Conservation (phyloP, 2,329 filamentous ascomycete genomes). For the Podosphaera fusca region DNA sequence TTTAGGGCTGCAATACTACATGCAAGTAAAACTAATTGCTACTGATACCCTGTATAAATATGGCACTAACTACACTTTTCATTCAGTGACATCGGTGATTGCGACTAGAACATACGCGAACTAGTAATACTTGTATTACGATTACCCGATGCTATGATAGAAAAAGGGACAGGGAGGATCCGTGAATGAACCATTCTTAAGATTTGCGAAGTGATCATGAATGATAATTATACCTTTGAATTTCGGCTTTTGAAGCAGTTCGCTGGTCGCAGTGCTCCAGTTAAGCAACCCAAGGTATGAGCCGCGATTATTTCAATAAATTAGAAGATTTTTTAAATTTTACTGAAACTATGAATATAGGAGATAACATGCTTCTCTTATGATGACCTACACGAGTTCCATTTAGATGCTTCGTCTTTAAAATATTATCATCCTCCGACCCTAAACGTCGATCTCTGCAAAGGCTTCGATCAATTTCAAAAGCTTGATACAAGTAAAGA, state of each 20-base stretch:
- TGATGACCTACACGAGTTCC: constrained; percentile 59
- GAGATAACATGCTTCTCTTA: constrained; percentile 91
- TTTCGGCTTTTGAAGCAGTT: constrained; percentile 52
- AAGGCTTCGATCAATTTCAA: constrained; percentile 61
- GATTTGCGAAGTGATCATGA: constrained; percentile 6
- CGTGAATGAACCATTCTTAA: no score
- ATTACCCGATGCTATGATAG: no score
- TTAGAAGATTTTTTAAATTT: no score
- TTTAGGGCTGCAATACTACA: no score
- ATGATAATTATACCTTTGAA: constrained; percentile 23
- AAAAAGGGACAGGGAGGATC: no score
- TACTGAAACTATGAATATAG: constrained; percentile 19
- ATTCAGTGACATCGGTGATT: no score
- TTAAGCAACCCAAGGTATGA: constrained; percentile 50
- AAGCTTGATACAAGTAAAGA: constrained; percentile 65
- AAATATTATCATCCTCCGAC: constrained; percentile 69
- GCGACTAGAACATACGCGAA: no score
- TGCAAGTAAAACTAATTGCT: no score
- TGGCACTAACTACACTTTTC: no score
- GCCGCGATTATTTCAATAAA: background rate
- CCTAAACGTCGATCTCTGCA: constrained; percentile 49
- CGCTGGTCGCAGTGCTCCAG: constrained; percentile 39
- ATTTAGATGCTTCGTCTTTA: constrained; percentile 53
- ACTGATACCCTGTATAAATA: no score
- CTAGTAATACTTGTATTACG: no score